Conservation (phyloP, 169 alveolate genomes). For the Eimeria falciformis region DNA sequence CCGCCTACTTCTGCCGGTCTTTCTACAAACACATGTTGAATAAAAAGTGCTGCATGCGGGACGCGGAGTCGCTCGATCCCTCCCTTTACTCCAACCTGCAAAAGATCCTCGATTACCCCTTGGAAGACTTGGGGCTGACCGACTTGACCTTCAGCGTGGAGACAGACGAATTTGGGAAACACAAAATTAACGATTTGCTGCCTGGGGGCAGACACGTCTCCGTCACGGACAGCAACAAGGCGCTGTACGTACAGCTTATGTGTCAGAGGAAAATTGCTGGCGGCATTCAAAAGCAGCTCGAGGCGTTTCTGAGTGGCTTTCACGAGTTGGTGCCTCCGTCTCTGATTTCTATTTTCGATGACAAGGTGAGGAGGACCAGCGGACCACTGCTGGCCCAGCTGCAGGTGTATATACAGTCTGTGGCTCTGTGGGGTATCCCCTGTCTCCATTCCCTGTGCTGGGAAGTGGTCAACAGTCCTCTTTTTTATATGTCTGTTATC, state of each 20-base stretch:
- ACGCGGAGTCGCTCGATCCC: conserved; percentile 99
- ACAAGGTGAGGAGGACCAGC: conserved; percentile 84
- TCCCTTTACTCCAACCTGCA: conserved; percentile 96
- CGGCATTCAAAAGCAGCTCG: conserved; percentile 95
- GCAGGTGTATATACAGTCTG: background rate
- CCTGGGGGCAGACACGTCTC: conserved; percentile 95
- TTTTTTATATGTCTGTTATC: background rate
- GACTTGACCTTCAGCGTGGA: conserved; percentile 93
- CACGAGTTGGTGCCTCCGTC: conserved; percentile 97
- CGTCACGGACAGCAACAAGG: conserved; percentile 81
- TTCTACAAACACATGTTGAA: conserved; percentile 98
- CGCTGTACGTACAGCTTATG: conserved; percentile 95
- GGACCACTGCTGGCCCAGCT: background rate
- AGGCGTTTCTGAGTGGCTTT: conserved; percentile 98
- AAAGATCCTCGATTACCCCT: conserved; percentile 94
- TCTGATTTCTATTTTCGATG: conserved; percentile 96
- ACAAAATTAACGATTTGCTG: conserved; percentile 95
- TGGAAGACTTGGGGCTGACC: conserved; percentile 90
- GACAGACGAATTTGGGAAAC: conserved; percentile 96
- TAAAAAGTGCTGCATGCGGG: conserved; percentile 95
- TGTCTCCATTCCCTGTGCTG: background rate
- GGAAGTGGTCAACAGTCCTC: background rate
- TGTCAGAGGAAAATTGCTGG: conserved; percentile 96
- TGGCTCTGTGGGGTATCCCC: background rate
- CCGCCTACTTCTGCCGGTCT: conserved; percentile 98